phyloP scores from a whole-genome alignment of 306 rosid species.

The Quercus berberidifolia region DNA sequence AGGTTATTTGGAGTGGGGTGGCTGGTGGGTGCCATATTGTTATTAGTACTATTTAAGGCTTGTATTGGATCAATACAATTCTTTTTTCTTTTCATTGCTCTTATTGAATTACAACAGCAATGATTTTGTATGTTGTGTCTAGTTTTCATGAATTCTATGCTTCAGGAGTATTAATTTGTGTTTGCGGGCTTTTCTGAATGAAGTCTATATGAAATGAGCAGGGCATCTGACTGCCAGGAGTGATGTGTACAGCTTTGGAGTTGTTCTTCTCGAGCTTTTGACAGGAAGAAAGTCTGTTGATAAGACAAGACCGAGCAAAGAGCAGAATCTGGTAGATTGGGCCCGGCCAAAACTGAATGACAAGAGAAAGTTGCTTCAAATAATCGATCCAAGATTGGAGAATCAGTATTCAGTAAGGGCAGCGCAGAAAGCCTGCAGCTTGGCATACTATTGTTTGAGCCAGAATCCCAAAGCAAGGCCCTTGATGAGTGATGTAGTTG shows the following conservation, averaged over 20 bases:
- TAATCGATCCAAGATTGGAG: conserved; percentile 92
- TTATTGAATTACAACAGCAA: neutral
- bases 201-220: conserved; percentile 40
- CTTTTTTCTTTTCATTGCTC: neutral
- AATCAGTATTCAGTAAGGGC: conserved; percentile 91
- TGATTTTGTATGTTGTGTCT: neutral
- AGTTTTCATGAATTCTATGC: neutral
- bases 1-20: neutral
- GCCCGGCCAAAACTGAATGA: conserved; percentile 97
- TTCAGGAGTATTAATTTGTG: neutral
- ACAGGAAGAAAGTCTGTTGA: conserved; percentile 94
- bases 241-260: conserved; percentile 97
- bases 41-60: neutral
- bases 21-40: neutral
- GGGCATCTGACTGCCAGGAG: conserved; percentile 99
- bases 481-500: conserved; percentile 98
- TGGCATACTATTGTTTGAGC: conserved; percentile 96
- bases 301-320: conserved; percentile 92
- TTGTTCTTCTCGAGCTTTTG: conserved; percentile 95
- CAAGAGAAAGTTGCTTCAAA: conserved; percentile 94
- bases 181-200: conserved; percentile 12
- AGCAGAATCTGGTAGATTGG: conserved; percentile 98
- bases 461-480: conserved; percentile 99
- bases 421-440: conserved; percentile 99
- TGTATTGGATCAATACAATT: neutral